Base-by-base conservation (phyloP, 139 green algal species). In the Haematococcus lacustris region DNA sequence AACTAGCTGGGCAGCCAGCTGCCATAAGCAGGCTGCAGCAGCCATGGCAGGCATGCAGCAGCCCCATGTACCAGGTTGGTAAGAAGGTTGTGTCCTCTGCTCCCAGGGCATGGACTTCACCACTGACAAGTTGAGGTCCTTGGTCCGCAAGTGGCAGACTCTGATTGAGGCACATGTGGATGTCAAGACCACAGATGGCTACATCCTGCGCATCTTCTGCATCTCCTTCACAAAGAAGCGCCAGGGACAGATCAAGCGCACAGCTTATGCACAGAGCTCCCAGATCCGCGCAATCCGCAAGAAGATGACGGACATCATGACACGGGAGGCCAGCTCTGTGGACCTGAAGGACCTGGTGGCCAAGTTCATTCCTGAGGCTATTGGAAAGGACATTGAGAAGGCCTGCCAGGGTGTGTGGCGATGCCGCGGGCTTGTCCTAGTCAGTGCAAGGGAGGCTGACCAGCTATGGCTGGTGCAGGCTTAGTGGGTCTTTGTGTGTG, bases 251-350 rank as follows among this genome's bases (percentile, higher is more conserved):
- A 88, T 97, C 75, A 97, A 96, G 90, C 89, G 89, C 73, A 98
- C 94, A 34, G 93, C 83, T 71, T 99, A 99, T 78, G 95, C 94
- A 64, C 90, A 97, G 88, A 88, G 73, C 80, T 78, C 79, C 41
- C 89, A 94, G 86, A 87, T 88, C 77, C 80, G 81, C 73, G 40
- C 83, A 47, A 99, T 99, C 85, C 94, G 95, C 76, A 90, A 88
- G 78, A 98, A 98, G 91, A 99, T 99, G 95, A 86, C 89, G 72
- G 95, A 99, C 77, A 97, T 99, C 87, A 98, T 98, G 86, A 88
- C 82, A 41, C 85, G 91, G 43, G 93, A 99, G 90, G 89, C 92
- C 39, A 81, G 76, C 73, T 82, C 76, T 57, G 96, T 87, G 79
- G 95, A 99, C 89, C 85, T 99, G 38, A 98, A 98, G 93, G 93